Base-by-base conservation (phyloP, 139 green algal species). In the Mesotaenium endlicherianum region DNA sequence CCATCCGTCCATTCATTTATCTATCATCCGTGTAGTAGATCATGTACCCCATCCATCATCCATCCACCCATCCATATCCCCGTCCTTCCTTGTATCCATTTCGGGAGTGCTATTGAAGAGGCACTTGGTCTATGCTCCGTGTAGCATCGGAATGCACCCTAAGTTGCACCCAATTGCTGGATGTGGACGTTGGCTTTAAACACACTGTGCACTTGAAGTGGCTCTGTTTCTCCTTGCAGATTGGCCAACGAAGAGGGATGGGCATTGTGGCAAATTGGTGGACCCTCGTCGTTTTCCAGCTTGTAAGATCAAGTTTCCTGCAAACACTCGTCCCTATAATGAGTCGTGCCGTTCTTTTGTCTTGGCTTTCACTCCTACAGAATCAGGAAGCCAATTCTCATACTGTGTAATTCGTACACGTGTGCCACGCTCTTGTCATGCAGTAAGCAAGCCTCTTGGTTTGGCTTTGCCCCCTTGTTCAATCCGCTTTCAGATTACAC, bases 241-340 rank as follows among this genome's bases (percentile, higher is more conserved):
- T 53, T 17, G 38, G 41, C n/a, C 38, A 67, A 72, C 71, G 39
- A 26, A 4, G 71, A 14, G 41, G 42, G 57, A 70, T 72, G 72
- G 72, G 72, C 4, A 4, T 81, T 3, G 72, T 81, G 38, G 34
- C 72, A 72, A 81, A 81, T 72, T 81, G 72, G 72, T 81, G 72
- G 72, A 81, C 41, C 16, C 72, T 81, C 8, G 72, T 81, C 31
- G 4, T 39, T 6, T 81, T 81, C 72, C 72, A 81, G 11, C 5
- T 68, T 2, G 72, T 81, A n/a, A n/a, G n/a, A n/a, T n/a, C n/a
- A 3, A 81, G 72, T 81, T 78, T 16, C 17, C 64, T 45, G 31
- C 16, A 75, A 64, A 34, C 50, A 34, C 50, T 64, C 50, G 26
- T 64, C 20, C 20, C 20, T 26, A 26, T 26, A 64, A 26, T 26